Evolutionary conservation across 2,329 filamentous ascomycete genomes (phyloP), one percentile per base, ranked within the genome.

Genomic region (Pezicula neosporulosa): DNA sequence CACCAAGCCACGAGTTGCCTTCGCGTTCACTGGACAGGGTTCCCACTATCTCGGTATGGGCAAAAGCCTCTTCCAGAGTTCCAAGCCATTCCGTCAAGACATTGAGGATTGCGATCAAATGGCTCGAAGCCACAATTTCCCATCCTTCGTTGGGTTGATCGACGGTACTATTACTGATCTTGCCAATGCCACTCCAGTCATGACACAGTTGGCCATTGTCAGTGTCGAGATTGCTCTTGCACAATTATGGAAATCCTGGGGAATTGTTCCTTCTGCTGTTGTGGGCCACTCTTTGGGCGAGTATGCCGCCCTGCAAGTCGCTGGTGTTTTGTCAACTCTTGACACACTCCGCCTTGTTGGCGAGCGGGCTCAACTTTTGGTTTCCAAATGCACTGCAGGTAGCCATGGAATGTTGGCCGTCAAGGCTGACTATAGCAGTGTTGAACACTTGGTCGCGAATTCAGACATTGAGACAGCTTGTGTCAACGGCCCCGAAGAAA

Each of bases 261-360:
- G 78, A 36, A 69, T 84, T 50, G 69, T 66, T 41, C 80, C 81
- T 7, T 74, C 77, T 15, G 78, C 72, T 6, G 80, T 83, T 1
- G 65, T 83, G 13, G 81, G 81, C 16, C 81, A 83, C 67, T 88
- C 84, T 59, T 71, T 90, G 27, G 87, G 87, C 48, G 86, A 90
- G 66, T 90, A 89, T 60, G 85, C 87, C 36, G 86, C 87, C 38
- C 78, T 90, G 10, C 78, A 87, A 60, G 77, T 84, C 38, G 84
- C 87, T 48, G 87, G 86, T 46, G 85, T 90, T 15, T 72, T 90
- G 28, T 87, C 85, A 16, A 83, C 81, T 18, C 81, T 81, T 59
- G 87, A 90, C 64, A 82, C 86, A 62, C 80, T 93, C 50, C 85
- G 84, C 57, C 75, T 92, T 1, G 86, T 91, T 18, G 87, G 87